Evolutionary conservation across 306 rosid species (phyloP).

Genomic region (Sicyos baderoa): DNA sequence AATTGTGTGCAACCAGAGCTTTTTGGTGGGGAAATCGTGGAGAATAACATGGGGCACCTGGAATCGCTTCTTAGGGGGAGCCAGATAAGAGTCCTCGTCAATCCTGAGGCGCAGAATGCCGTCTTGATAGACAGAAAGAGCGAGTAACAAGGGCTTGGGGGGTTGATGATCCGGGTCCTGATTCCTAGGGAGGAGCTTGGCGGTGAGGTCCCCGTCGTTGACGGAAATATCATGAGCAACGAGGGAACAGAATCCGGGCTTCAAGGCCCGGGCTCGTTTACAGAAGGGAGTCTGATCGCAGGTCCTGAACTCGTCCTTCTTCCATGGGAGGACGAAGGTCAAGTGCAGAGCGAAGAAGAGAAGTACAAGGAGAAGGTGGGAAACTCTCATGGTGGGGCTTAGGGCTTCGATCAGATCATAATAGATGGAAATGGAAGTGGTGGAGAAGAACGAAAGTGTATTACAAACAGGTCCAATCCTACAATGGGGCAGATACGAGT

Average conservation of each 20-base stretch:
- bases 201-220: conserved; percentile 63
- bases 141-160: conserved; percentile 56
- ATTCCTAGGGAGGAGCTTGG: conserved; percentile 42
- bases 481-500: too few species aligned
- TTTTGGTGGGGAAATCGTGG: conserved; percentile 38
- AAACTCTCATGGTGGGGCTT: conserved; percentile 23
- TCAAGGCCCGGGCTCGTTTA: conserved; percentile 71
- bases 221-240: conserved; percentile 43
- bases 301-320: conserved; percentile 78
- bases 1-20: conserved; percentile 62
- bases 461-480: too few species aligned
- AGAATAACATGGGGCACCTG: conserved; percentile 71
- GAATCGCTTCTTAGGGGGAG: conserved; percentile 60
- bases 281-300: conserved; percentile 93
- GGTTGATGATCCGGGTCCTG: conserved; percentile 25
- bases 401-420: conserved; percentile 20
- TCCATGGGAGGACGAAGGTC: conserved; percentile 59
- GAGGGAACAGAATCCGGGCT: conserved; percentile 49
- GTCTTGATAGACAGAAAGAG: conserved; percentile 52
- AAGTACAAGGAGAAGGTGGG: conserved; percentile 36
- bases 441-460: too few species aligned
- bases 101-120: conserved; percentile 72
- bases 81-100: conserved; percentile 59
- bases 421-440: too few species aligned
- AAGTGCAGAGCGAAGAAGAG: conserved; percentile 31